Evolutionary conservation across 768 basidiomycete genomes (phyloP), one percentile per base, ranked within the genome.

Genomic region (Coprinopsis sp.): DNA sequence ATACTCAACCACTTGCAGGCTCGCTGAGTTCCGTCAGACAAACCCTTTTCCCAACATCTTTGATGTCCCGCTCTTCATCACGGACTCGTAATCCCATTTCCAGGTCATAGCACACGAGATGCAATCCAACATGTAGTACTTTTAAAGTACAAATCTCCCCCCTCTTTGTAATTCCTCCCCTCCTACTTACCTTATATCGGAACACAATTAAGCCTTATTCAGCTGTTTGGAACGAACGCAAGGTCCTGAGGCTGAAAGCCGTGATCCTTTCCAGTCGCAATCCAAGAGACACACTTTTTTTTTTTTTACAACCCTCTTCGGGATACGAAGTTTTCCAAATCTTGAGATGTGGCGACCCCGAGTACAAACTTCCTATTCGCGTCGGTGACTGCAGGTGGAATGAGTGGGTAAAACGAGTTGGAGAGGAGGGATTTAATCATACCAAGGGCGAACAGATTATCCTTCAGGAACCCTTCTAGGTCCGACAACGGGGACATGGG

Each of bases 401-500:
- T 22, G 2, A 29, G 58, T 27, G 52, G 34, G 5, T 18, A 11
- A 19, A 12, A 19, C 27, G 27, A 8, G 21, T 28, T 31, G 33
- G 37, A 40, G 11, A 23, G 45, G 4, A 44, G 24, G 23, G 14
- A 47, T 28, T 31, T 25, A 22, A 19, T 57, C 74, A 37, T 43
- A 85, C 89, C 84, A 22, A 92, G 64, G 2, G 88, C 90, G 52
- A 91, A 91, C 31, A 85, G 73, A 52, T 89, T 84, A 18, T 69
- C 45, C 52, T 72, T 67, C 43, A 95, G 69, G 64, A 96, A 96
- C 10, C 69, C 71, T 55, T 92, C 91, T n/a, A 95, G 71, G 11
- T 91, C 88, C 1, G 78, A 77, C 8, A 95, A 73, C 2, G 88
- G 77, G 5, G 91, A 86, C 36, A 77, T 67, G 1, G 91, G 91